Percentiles rank a stretch among this genome's conserved stretches.
Evolutionary conservation across 352 stramenopile species (phyloP).

Genomic region (Thraustochytrium sp.): DNA sequence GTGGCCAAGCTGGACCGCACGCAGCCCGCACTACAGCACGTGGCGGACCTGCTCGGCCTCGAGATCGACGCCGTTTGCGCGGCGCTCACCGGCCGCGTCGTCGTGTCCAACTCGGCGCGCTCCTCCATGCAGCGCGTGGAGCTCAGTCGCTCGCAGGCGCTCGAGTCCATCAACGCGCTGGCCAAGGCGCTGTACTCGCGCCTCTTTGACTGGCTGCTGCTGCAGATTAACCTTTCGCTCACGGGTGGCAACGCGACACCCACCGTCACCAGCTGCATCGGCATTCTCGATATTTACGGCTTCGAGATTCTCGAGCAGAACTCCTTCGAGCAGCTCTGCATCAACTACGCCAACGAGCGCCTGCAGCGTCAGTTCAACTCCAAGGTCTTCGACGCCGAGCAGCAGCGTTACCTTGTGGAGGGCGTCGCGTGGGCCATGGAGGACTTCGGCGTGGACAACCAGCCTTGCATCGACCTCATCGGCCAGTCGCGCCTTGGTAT

Average conservation of each 20-base stretch:
- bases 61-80: background rate
- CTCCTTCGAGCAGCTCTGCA: slow-evolving; percentile 90
- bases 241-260: slow-evolving; percentile 20
- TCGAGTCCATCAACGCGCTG: slow-evolving; percentile 71
- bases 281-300: slow-evolving; percentile 93
- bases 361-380: slow-evolving; percentile 83
- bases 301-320: slow-evolving; percentile 87
- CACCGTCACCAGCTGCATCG: slow-evolving; percentile 65
- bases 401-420: slow-evolving; percentile 94
- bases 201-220: slow-evolving; percentile 96
- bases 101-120: slow-evolving; percentile 70
- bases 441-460: slow-evolving; percentile 73
- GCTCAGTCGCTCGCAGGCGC: background rate
- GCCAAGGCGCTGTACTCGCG: slow-evolving; percentile 94
- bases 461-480: slow-evolving; percentile 66
- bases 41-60: slow-evolving; percentile 26
- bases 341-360: slow-evolving; percentile 93
- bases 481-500: slow-evolving; percentile 74
- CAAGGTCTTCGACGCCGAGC: slow-evolving; percentile 93
- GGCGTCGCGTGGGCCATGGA: slow-evolving; percentile 75
- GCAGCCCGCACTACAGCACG: slow-evolving; percentile 46
- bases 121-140: slow-evolving; percentile 13
- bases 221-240: slow-evolving; percentile 64
- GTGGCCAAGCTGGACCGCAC: slow-evolving; percentile 48
- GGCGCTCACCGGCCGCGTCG: slow-evolving; percentile 79